phyloP scores from a whole-genome alignment of 768 basidiomycete species.

The Russula virescens region DNA sequence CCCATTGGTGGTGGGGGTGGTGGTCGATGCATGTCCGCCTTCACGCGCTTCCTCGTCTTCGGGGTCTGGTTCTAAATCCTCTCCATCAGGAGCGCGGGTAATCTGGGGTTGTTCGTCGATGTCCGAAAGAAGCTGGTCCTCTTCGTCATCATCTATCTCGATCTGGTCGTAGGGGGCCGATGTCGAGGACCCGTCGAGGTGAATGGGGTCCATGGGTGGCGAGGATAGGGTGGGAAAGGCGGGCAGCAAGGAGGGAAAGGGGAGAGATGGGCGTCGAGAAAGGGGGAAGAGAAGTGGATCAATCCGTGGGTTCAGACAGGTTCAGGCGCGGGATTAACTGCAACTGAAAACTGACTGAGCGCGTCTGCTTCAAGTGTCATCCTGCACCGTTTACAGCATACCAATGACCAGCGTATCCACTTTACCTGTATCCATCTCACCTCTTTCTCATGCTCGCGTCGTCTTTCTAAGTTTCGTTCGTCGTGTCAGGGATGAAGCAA shows the following conservation, averaged over 20 bases:
- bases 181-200: slow-evolving; percentile 19
- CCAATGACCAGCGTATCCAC: not conserved
- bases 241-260: slow-evolving; percentile 8
- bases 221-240: slow-evolving; percentile 7
- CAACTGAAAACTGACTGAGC: slow-evolving; percentile 4
- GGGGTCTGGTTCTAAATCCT: slow-evolving; percentile 23
- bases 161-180: slow-evolving; percentile 18
- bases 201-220: slow-evolving; percentile 24
- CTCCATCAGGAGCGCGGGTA: slow-evolving; percentile 11
- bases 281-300: slow-evolving; percentile 4
- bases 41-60: slow-evolving; percentile 19
- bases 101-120: slow-evolving; percentile 13
- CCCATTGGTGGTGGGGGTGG: slow-evolving; percentile 2
- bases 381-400: too few species aligned
- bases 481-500: not conserved
- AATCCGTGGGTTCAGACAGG: not conserved
- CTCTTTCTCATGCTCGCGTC: not conserved
- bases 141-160: slow-evolving; percentile 25
- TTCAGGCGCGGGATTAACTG: slow-evolving; percentile 3
- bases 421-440: not conserved
- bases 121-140: slow-evolving; percentile 25
- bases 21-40: not conserved
- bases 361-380: slow-evolving; percentile 1
- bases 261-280: slow-evolving; percentile 8
- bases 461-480: not conserved